Base-by-base conservation (phyloP, 139 green algal species). In the Chlorella ohadii region DNA sequence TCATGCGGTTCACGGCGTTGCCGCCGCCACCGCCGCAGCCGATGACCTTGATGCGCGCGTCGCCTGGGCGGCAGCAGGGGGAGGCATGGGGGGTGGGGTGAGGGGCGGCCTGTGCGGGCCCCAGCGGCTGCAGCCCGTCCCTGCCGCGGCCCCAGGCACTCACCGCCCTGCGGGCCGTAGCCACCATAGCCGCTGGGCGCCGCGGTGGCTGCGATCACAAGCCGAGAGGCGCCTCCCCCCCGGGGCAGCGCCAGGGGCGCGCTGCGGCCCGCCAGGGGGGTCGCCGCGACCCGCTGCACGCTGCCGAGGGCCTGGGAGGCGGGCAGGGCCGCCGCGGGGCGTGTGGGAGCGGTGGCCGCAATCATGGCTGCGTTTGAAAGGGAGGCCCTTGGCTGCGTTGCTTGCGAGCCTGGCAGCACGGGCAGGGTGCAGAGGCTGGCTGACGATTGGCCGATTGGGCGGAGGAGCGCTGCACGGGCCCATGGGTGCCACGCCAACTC, bases 1-100 rank as follows among this genome's bases (percentile, higher is more conserved):
- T 95, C 97, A 99, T 99, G n/a, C 96, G 91, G 88, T 99, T 99
- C 9, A 99, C 90, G 0, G 97, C 97, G 83, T 99, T 99, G 64
- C 94, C 93, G 51, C 97, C 97, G 34, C 97, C 97, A 57, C 97
- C 97, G 36, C 97, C 97, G 4, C 97, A 95, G 39, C 95, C 96
- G 51, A 98, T 94, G 41, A 99, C 96, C 88, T 98, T 98, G 88
- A 99, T 77, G 70, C 70, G 70, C 33, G 70, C 70, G 70, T 77
- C 70, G 70, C 70, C 70, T 77, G 70, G 15, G 39, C 33, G 41
- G 39, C 56, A 9, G 38, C 23, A 34, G 41, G 51, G 51, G 15
- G 39, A n/a, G 28, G 12, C 27, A 59, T 22, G 9, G 70, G 70
- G 70, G 31, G 41, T 25, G 39, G 19, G 65, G 13, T 19, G 33